Percentiles rank a stretch among this genome's conserved stretches.
Conservation (phyloP, 176 grass and related monocot species). For the Phoenix roebelenii region DNA sequence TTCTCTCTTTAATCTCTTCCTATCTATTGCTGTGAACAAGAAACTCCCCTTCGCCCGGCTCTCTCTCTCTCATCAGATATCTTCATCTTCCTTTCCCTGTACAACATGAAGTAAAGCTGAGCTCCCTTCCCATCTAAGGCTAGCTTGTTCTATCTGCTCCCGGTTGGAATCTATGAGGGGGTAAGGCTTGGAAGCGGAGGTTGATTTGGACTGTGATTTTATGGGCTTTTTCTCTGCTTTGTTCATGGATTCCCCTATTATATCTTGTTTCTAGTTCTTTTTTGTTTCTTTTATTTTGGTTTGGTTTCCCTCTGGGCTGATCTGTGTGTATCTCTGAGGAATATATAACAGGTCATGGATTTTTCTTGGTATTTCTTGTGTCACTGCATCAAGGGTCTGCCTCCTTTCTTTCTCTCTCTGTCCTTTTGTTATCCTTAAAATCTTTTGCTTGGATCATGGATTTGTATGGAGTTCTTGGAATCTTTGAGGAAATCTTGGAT, state of each 20-base stretch:
- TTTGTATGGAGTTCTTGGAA: no score
- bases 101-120: no score
- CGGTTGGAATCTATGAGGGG: neutral
- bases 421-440: no score
- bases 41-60: conserved; percentile 5
- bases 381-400: no score
- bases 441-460: no score
- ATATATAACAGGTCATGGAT: neutral
- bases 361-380: neutral
- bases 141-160: neutral
- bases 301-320: no score
- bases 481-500: no score
- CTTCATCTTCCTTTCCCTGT: neutral
- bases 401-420: no score
- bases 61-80: conserved; percentile 5
- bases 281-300: no score
- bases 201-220: neutral
- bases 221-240: neutral
- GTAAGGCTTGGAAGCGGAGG: neutral
- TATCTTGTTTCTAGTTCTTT: neutral
- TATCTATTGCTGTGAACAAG: conserved; percentile 12
- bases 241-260: no score
- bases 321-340: no score
- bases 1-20: conserved; percentile 26
- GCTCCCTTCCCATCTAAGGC: neutral